phyloP scores from a whole-genome alignment of 768 basidiomycete species.

The Xerocomus potaroensis region DNA sequence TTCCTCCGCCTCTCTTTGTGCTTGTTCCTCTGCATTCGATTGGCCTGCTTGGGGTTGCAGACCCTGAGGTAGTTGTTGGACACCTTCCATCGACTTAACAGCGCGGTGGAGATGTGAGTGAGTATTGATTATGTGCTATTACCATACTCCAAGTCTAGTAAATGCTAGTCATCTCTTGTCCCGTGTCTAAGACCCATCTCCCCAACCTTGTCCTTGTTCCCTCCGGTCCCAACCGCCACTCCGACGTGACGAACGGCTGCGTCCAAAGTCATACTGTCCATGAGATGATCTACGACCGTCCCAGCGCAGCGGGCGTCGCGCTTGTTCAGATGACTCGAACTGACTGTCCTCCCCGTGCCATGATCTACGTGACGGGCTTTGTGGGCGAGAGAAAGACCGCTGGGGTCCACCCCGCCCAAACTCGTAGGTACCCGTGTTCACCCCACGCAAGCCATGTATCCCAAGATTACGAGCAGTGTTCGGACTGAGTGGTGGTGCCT shows the following conservation, averaged over 20 bases:
- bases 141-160: too few species aligned
- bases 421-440: constrained; percentile 13
- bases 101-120: neutral
- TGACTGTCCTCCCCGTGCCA: constrained; percentile 6
- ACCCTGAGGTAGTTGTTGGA: constrained; percentile 25
- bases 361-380: constrained; percentile 6
- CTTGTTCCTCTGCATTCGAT: constrained; percentile 48
- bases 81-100: constrained; percentile 19
- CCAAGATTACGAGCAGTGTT: constrained; percentile 50
- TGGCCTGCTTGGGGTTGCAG: constrained; percentile 37
- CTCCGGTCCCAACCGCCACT: neutral
- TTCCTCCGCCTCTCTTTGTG: constrained; percentile 62
- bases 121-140: constrained; percentile 1
- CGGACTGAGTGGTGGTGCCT: constrained; percentile 37
- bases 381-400: constrained; percentile 4
- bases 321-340: neutral
- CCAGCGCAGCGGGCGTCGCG: constrained; percentile 3
- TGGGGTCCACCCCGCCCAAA: neutral
- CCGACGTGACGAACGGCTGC: constrained; percentile 2
- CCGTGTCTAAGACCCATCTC: neutral
- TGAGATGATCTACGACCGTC: neutral
- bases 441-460: constrained; percentile 35
- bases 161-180: neutral
- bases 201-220: constrained; percentile 7
- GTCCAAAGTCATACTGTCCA: constrained; percentile 8